Evolutionary conservation across 2,329 filamentous ascomycete species (phyloP), one percentile per base, ranked within the genome.

Genomic region (Fusarium setosum): DNA sequence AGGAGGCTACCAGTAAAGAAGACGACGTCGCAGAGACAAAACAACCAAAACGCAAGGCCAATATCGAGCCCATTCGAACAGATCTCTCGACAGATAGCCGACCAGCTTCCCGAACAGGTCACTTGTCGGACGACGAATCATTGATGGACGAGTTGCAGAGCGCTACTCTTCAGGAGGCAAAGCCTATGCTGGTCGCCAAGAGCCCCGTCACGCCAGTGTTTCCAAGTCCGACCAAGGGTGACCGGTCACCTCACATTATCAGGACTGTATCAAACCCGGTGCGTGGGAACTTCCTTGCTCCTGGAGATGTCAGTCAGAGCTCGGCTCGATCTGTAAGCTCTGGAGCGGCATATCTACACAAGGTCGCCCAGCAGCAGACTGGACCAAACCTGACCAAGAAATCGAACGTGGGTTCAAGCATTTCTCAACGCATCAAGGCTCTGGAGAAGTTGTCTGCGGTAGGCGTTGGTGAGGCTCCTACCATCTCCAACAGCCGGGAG

Each of bases 381-480:
- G 77, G 77, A 13, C 75, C 85, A 13, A 84, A 84, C 50, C 73
- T 90, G 48, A 81, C 84, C 44, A 77, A 75, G 56, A 96, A 94
- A 75, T 85, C 90, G 67, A 96, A 92, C 72, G 87, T 98, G 21
- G 94, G 93, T 8, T 94, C 92, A 9, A 94, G 93, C 69, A 97
- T 99, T 61, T 96, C 95, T 4, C 93, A 95, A 76, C 90, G 96
- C 38, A 98, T 98, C 76, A 96, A 97, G 77, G 94, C 94, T 7
- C 83, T 99, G 52, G 92, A 97, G 74, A 94, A 93, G 76, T 85
- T 96, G 67, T 85, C 90, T 59, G n/a, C n/a, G 79, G 84, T 10
- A n/a, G 64, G 74, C 56, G 63, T 69, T 10, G 71, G 61, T 5
- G 77, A 78, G 34, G 58, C 65, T 10, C 52, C 40, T 17, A 47